Percentiles rank a stretch among this genome's conserved stretches.
phyloP scores from a whole-genome alignment of 2,329 filamentous ascomycete genomes.

The Colletotrichum eleusines region DNA sequence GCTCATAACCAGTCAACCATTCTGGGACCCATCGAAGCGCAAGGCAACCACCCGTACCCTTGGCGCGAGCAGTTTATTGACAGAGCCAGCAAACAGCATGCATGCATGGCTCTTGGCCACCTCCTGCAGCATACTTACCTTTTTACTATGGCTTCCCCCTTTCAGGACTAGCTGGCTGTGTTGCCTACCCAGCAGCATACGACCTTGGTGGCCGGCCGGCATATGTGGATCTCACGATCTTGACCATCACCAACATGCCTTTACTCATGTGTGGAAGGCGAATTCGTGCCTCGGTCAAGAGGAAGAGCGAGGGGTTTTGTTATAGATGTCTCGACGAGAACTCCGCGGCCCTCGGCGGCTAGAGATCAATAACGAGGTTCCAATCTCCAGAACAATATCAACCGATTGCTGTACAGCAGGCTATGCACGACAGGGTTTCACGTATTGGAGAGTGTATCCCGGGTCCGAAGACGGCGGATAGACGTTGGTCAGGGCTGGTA shows the following conservation, averaged over 20 bases:
- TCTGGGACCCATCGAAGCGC: not conserved
- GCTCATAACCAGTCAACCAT: not conserved
- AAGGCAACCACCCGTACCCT: not conserved
- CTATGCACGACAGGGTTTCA: too few relatives aligned
- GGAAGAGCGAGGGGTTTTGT: not conserved
- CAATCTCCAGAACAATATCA: not conserved
- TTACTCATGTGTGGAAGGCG: not conserved
- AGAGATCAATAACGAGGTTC: not conserved
- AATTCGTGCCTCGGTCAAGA: not conserved
- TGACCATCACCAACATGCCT: not conserved
- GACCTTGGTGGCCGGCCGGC: not conserved
- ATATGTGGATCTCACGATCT: not conserved
- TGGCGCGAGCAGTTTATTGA: not conserved
- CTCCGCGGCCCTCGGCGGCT: not conserved
- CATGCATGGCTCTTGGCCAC: not conserved
- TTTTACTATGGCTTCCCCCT: too few relatives aligned
- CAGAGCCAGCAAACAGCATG: not conserved
- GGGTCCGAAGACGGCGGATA: not conserved
- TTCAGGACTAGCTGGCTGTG: not conserved
- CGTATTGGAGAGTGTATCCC: not conserved
- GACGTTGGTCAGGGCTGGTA: constrained; percentile 5
- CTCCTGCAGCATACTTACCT: constrained; percentile 4
- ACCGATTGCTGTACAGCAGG: not conserved
- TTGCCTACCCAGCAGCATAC: not conserved
- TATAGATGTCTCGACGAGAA: not conserved